Percentiles rank a stretch among this genome's conserved stretches.
phyloP scores from a whole-genome alignment of 2,329 filamentous ascomycete genomes.

The Cytospora mali region DNA sequence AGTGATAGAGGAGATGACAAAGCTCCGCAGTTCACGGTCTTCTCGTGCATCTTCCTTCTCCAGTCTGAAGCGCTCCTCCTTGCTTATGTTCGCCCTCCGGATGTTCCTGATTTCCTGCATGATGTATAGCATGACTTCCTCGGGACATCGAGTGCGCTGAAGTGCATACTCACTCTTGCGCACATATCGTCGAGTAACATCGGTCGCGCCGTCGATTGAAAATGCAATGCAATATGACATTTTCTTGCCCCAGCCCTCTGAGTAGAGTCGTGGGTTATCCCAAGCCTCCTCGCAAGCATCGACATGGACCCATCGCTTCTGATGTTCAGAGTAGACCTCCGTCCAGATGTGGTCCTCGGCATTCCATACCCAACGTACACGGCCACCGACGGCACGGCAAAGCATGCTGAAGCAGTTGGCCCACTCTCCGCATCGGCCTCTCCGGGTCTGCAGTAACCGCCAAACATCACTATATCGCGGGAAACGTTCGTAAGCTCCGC shows the following conservation, averaged over 20 bases:
- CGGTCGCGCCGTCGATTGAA: constrained; percentile 78
- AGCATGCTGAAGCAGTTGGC: constrained; percentile 99
- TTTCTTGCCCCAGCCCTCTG: constrained; percentile 94
- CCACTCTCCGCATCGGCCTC: constrained; percentile 92
- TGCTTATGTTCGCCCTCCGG: constrained; percentile 80
- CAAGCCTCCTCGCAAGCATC: constrained; percentile 93
- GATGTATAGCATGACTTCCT: constrained; percentile 89
- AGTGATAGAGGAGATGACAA: constrained; percentile 73
- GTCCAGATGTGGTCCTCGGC: constrained; percentile 98
- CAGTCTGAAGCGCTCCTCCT: constrained; percentile 79
- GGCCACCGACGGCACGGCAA: constrained; percentile 85
- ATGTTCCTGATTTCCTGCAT: constrained; percentile 88
- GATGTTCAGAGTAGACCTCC: constrained; percentile 93
- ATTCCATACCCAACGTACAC: constrained; percentile 98
- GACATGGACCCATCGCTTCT: constrained; percentile 94
- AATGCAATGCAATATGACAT: constrained; percentile 98
- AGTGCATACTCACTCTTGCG: constrained; percentile 72
- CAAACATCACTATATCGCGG: constrained; percentile 95
- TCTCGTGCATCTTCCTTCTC: constrained; percentile 80
- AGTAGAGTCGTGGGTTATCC: constrained; percentile 91
- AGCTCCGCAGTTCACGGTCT: constrained; percentile 73
- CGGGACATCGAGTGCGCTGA: constrained; percentile 78
- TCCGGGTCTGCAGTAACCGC: constrained; percentile 81
- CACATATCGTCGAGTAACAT: constrained; percentile 68
- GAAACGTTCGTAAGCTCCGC: constrained; percentile 82